Percentiles rank a stretch among this genome's conserved stretches.
Conservation (phyloP, 345 rosid species). For the Gossypium stocksii region DNA sequence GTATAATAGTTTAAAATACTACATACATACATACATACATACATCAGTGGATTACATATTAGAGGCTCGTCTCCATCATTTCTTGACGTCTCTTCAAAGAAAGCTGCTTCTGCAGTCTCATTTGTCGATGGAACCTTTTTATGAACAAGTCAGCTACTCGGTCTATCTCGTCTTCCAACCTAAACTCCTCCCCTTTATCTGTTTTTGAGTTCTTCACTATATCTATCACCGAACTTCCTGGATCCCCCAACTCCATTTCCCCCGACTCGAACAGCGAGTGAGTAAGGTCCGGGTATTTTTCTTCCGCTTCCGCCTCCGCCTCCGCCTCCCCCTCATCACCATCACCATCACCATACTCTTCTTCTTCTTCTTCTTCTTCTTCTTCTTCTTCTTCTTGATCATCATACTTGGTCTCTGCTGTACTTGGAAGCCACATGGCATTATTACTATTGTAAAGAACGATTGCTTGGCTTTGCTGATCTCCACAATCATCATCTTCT, state of each 20-base stretch:
- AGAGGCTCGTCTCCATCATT: conserved; percentile 23
- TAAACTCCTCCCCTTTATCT: conserved; percentile 63
- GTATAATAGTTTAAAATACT: too few species aligned
- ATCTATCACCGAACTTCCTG: conserved; percentile 70
- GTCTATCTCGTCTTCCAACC: conserved; percentile 81
- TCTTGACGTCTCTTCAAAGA: conserved; percentile 41
- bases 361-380: not conserved
- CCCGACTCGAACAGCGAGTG: conserved; percentile 38
- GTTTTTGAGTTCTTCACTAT: conserved; percentile 60
- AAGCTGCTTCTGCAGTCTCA: conserved; percentile 71
- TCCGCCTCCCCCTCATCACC: conserved; percentile 16
- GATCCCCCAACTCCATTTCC: conserved; percentile 33
- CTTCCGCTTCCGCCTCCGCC: conserved; percentile 19
- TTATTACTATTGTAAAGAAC: conserved; percentile 3
- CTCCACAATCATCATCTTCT: conserved; percentile 7
- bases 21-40: too few species aligned
- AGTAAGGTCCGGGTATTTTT: conserved; percentile 50
- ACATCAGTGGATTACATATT: not conserved
- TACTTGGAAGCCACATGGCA: conserved; percentile 12
- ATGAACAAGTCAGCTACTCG: conserved; percentile 74
- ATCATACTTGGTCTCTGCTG: not conserved
- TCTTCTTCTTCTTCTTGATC: not conserved
- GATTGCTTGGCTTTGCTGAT: conserved; percentile 17
- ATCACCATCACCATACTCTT: not conserved
- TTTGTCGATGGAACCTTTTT: conserved; percentile 56